A percentile compares a stretch with the other conserved stretches of the same genome.
Conservation (phyloP, 116 monocot genomes). For the Trichopus zeylanicus region DNA sequence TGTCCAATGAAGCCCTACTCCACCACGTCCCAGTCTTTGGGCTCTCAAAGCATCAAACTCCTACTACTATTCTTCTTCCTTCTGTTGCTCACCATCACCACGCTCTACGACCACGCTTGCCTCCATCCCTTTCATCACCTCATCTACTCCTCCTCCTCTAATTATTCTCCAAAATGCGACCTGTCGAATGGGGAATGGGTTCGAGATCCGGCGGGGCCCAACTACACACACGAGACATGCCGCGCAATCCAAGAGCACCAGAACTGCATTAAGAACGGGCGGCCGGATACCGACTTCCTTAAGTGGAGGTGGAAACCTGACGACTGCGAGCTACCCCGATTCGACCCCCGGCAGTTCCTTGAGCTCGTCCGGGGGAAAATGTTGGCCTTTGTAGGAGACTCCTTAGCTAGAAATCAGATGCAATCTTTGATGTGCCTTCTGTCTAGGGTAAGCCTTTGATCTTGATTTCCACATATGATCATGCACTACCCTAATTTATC, state of each 20-base stretch:
- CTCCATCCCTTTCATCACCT: too few species aligned
- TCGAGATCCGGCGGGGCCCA: not conserved
- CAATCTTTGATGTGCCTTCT: conserved; percentile 46
- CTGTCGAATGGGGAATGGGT: not conserved
- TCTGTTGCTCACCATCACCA: too few species aligned
- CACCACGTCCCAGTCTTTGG: too few species aligned
- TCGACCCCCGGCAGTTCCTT: conserved; percentile 24
- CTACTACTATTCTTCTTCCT: too few species aligned
- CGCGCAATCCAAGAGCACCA: conserved; percentile 29
- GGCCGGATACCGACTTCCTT: conserved; percentile 19
- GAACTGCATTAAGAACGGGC: conserved; percentile 40
- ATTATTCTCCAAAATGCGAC: not conserved
- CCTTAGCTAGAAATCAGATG: conserved; percentile 40
- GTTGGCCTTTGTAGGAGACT: conserved; percentile 36
- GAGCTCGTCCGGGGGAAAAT: conserved; percentile 17
- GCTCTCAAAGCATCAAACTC: too few species aligned
- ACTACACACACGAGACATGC: conserved; percentile 33
- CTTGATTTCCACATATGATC: not conserved
- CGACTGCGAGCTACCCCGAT: conserved; percentile 28
- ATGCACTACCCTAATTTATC: too few species aligned
- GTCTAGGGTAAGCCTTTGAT: conserved; percentile 15
- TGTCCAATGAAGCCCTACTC: too few species aligned
- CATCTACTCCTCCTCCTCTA: too few species aligned
- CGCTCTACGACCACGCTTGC: too few species aligned
- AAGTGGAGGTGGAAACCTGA: conserved; percentile 42